Evolutionary conservation across 225 moss, liverwort and hornwort genomes (phyloP), one percentile per base, ranked within the genome.

Genomic region (Asterella californica): DNA sequence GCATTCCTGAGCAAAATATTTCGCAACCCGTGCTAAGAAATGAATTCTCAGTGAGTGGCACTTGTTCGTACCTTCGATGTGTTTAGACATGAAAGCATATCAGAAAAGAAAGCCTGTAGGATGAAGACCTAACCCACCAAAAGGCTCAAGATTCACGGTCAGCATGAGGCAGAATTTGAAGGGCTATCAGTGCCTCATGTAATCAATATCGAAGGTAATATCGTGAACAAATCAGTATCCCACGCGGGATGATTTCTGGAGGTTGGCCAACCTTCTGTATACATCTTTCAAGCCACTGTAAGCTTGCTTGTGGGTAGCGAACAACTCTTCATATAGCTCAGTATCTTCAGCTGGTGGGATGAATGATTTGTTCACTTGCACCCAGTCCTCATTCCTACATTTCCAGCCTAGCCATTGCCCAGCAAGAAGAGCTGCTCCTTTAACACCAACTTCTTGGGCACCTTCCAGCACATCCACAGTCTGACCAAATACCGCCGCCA

Each of bases 371-470:
- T 91, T 84, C 67, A 90, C 81, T 76, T 88, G 91, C 78, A 91
- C 84, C 96, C 96, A 96, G 65, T 71, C 48, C 49, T 92, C 92
- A 9, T 94, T 84, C 18, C 90, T 88, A 76, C 86, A 82, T 78
- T 94, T 87, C 96, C 96, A 96, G 65, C 92, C 96, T 73, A 94
- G 86, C 91, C 90, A 94, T 73, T 90, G 88, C 49, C 92, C 94
- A 63, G 96, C 96, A 79, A 96, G 92, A 76, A 91, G 80, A 62
- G 94, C 96, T 82, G 96, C 96, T 85, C 96, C 96, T 86, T 93
- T 94, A 59, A 96, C 92, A 37, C 96, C 96, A 46, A 96, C 96
- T 80, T 94, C 96, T 91, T 96, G 91, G 46, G 94, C 86, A 84
- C 91, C 94, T 85, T 86, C 89, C 66, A 94, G 93, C 62, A 96